A percentile compares a stretch with the other conserved stretches of the same genome.
These are phyloP conservation scores for Thamnidium elegans DNA, from an alignment of 192 early-diverging fungal species.

Conservation along the genomic window DNA sequence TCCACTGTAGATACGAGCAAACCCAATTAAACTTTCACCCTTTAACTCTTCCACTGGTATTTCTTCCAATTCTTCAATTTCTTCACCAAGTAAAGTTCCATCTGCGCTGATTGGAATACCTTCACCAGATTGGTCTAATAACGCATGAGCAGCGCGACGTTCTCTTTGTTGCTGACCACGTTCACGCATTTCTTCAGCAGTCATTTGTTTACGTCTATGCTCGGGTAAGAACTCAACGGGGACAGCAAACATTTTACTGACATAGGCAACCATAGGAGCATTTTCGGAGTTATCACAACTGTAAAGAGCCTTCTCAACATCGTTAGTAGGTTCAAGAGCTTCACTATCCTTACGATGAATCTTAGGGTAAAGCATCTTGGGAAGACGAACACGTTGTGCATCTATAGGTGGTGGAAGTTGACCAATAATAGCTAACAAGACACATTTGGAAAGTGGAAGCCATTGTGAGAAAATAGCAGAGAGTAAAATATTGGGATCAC, in stretches of 20 bases:
- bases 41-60: constrained; percentile 30
- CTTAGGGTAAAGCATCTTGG: constrained; percentile 68
- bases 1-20: constrained; percentile 92
- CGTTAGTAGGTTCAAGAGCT: constrained; percentile 47
- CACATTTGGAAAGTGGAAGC: constrained; percentile 88
- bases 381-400: constrained; percentile 79
- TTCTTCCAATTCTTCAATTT: constrained; percentile 38
- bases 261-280: constrained; percentile 77
- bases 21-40: constrained; percentile 81
- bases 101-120: constrained; percentile 17
- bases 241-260: constrained; percentile 94
- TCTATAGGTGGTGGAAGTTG: constrained; percentile 81
- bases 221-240: constrained; percentile 73
- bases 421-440: constrained; percentile 84
- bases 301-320: constrained; percentile 72
- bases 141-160: constrained; percentile 25
- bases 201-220: constrained; percentile 62
- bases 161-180: constrained; percentile 54
- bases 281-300: constrained; percentile 60
- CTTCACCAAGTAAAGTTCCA: constrained; percentile 30
- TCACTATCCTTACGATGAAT: constrained; percentile 33
- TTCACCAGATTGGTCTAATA: constrained; percentile 30
- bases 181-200: constrained; percentile 90
- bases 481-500: constrained; percentile 73
- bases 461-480: constrained; percentile 89